Conservation (phyloP, 2,329 filamentous ascomycete species). For the Diaporthe sp. region DNA sequence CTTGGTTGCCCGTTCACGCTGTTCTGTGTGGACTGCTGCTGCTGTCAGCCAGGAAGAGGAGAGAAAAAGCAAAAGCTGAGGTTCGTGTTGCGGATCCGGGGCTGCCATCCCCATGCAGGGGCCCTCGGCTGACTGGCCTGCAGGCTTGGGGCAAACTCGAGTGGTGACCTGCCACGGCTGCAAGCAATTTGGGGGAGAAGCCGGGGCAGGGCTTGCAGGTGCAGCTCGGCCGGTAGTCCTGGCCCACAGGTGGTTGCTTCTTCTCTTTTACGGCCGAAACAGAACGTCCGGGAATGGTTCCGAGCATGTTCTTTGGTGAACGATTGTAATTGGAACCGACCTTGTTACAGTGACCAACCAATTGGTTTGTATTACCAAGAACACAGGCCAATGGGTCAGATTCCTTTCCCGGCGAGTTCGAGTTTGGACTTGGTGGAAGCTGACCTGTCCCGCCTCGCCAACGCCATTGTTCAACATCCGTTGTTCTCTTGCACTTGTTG, state of each 20-base stretch:
- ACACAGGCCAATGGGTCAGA: not conserved
- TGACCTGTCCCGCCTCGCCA: not conserved
- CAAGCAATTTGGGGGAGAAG: not conserved
- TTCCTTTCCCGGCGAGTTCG: not conserved
- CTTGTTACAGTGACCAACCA: not conserved
- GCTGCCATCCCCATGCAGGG: not conserved
- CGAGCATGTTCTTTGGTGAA: not conserved
- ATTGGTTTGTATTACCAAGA: not conserved
- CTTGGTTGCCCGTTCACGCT: not conserved
- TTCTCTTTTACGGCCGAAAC: not conserved
- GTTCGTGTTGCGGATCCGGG: not conserved
- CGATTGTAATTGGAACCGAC: not conserved
- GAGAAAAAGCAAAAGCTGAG: not conserved
- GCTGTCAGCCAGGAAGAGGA: not conserved
- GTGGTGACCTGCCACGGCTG: conserved; percentile 1
- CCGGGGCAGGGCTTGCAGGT: not conserved
- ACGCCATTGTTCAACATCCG: not conserved
- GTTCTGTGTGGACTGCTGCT: not conserved
- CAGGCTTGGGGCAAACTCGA: not conserved
- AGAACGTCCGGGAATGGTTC: not conserved
- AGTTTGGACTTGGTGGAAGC: not conserved
- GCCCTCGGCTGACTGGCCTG: not conserved
- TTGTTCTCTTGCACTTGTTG: not conserved
- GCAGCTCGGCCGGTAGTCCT: not conserved
- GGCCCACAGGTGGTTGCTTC: not conserved